Evolutionary conservation across 1,284 basidiomycete genomes (phyloP), one percentile per base, ranked within the genome.

Genomic region (Malassezia sympodialis): DNA sequence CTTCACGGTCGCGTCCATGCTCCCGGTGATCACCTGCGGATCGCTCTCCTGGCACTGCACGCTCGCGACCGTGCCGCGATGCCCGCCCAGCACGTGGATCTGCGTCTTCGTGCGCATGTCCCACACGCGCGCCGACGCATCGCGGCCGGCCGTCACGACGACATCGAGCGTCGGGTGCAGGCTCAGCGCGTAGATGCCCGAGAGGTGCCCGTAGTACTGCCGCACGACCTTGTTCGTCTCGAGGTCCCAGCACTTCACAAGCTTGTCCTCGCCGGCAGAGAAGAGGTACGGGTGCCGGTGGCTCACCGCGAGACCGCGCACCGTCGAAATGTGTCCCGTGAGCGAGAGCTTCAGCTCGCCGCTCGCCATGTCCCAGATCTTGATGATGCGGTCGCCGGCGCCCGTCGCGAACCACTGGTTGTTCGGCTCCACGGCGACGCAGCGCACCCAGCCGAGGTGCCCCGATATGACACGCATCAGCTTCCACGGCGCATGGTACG

Each of bases 161-260:
- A 99, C 80, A 68, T 98, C 93, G 39, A 99, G 83, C 0, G 93
- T 96, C 1, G 93, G 94, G 69, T 98, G 94, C 8, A 98, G 79
- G 32, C 84, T 79, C 19, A 72, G 51, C 37, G 64, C 58, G 73
- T 98, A 98, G 21, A 98, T 90, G 47, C 94, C 93, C 1, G 90
- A 96, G 32, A 94, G 81, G 76, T 98, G 93, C 1, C 93, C 93
- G 72, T 96, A 90, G 75, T 98, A 98, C 76, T 96, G 90, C 37
- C 93, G 82, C 61, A 99, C 96, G 60, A 98, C 93, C 76, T 96
- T 96, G 80, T 99, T 99, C 19, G 87, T 86, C 77, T 99, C 94
- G 51, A 99, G 78, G 73, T 99, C 93, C 94, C 94, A 98, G 71
- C 94, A 98, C 79, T 96, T 98, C 42, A 99, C 91, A 88, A 94